A percentile compares a stretch with the other conserved stretches of the same genome.
These are phyloP conservation scores for Hysterium pulicare DNA, from an alignment of 2,329 filamentous ascomycete species.

Conservation along the genomic window DNA sequence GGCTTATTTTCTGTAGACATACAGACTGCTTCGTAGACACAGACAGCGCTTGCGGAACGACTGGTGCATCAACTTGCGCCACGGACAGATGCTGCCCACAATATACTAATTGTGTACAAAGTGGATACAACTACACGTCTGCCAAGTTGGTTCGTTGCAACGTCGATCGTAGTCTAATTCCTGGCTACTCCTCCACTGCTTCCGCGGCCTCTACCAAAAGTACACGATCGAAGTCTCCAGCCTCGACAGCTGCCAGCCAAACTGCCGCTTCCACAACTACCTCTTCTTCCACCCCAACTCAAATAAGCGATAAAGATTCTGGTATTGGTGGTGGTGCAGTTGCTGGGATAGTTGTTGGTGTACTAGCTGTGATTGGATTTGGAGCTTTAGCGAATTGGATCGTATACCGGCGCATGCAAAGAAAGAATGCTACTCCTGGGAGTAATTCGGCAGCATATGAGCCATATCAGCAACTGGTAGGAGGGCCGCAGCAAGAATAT, in stretches of 20 bases:
- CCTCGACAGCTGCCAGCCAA: not conserved
- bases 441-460: too few relatives aligned
- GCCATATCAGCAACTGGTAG: too few relatives aligned
- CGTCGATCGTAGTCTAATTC: conserved; percentile 6
- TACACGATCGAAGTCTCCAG: too few relatives aligned
- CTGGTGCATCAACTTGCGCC: conserved; percentile 2
- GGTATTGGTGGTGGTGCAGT: conserved; percentile 2
- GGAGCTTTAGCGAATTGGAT: not conserved
- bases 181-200: conserved; percentile 3
- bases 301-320: not conserved
- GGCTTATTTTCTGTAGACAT: conserved; percentile 2
- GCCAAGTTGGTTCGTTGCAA: conserved; percentile 6
- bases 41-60: not conserved
- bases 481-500: too few relatives aligned
- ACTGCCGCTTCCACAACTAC: not conserved
- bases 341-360: conserved; percentile 5
- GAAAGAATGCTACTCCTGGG: too few relatives aligned
- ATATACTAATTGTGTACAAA: conserved; percentile 4
- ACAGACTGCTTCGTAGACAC: conserved; percentile 7
- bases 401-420: not conserved
- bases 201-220: too few relatives aligned
- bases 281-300: not conserved
- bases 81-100: conserved; percentile 2
- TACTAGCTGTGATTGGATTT: not conserved
- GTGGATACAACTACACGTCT: conserved; percentile 3